Base-by-base conservation (phyloP, 495 filamentous ascomycete species). In the Neurospora sp. region DNA sequence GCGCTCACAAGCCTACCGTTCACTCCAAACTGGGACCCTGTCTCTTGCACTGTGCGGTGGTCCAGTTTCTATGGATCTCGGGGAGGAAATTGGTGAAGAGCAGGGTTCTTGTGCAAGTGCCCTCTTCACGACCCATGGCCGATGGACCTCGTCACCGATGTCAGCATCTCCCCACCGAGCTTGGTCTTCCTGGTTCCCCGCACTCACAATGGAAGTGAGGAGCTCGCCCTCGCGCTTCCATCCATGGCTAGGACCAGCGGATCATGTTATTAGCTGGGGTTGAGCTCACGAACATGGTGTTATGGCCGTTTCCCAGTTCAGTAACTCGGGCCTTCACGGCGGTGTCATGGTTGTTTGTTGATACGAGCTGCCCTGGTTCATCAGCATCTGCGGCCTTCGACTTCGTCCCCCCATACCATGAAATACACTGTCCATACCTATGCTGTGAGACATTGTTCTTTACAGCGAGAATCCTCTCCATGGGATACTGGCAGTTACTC, bases 131-230 rank as follows among this genome's bases (percentile, higher is more conserved):
- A 75, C 48, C 75, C 41, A 72, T 75, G 72, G 71, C 72, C 70
- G 76, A 70, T 74, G 76, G 73, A 20, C 62, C 73, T 42, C 39
- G 39, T 46, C 40, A 44, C n/a, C 39, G n/a, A 39, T 78, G 76
- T 77, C 75, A 78, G 71, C 76, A 71, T 72, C 54, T 75, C 74
- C 75, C 75, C 78, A 75, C 75, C 78, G 73, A 73, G 69, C 73
- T 54, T 70, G 18, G 37, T 54, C 38, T 41, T 54, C 77, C 70
- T 70, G 69, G 35, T 75, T 71, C 78, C 72, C 76, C 78, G 76
- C 79, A 81, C 72, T 77, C 72, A 7, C 27, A 3, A 35, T 35
- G 54, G 27, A 18, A 66, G 54, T 66, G 54, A 66, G 54, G 54
- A 66, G 6, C 54, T 66, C 54, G 54, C 31, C 27, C 54, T 62